phyloP scores from a whole-genome alignment of 208 protist species.

The Acanthamoeba lenticulata region DNA sequence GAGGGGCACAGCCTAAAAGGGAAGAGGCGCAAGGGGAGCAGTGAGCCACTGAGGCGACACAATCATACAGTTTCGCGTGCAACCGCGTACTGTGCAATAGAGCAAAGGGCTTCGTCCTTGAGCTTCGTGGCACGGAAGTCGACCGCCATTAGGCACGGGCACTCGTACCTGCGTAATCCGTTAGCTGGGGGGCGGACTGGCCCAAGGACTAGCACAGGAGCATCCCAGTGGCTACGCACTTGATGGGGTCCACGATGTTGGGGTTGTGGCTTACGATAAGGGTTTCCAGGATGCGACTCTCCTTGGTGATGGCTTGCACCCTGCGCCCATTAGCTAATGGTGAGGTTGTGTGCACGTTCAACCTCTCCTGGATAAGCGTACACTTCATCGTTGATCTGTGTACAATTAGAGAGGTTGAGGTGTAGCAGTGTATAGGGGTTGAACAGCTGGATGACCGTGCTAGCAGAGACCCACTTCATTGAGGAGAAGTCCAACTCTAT shows the following conservation, averaged over 20 bases:
- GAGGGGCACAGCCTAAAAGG: not conserved
- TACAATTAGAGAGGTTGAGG: constrained; percentile 10
- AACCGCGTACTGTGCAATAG: not conserved
- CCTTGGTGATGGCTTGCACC: constrained; percentile 18
- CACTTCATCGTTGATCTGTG: constrained; percentile 55
- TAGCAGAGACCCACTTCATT: not conserved
- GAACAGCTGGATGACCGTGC: constrained; percentile 45
- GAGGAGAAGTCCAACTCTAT: constrained; percentile 2
- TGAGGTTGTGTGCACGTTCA: not conserved
- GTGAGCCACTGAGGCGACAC: too few relatives aligned
- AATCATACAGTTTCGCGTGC: not conserved
- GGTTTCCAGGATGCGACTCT: constrained; percentile 40
- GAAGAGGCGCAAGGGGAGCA: not conserved
- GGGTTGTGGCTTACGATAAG: constrained; percentile 34
- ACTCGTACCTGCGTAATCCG: not conserved
- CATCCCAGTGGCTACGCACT: not conserved
- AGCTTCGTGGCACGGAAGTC: not conserved
- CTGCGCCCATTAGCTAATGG: not conserved
- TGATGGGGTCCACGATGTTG: constrained; percentile 10
- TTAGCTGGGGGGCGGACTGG: too few relatives aligned
- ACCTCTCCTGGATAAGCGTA: not conserved
- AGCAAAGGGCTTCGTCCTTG: not conserved
- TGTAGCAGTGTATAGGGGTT: constrained; percentile 33
- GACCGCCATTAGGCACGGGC: not conserved
- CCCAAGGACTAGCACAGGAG: not conserved